Evolutionary conservation across 108 stramenopile genomes (phyloP).

Genomic region (Pseudonitzschia delicatissima): DNA sequence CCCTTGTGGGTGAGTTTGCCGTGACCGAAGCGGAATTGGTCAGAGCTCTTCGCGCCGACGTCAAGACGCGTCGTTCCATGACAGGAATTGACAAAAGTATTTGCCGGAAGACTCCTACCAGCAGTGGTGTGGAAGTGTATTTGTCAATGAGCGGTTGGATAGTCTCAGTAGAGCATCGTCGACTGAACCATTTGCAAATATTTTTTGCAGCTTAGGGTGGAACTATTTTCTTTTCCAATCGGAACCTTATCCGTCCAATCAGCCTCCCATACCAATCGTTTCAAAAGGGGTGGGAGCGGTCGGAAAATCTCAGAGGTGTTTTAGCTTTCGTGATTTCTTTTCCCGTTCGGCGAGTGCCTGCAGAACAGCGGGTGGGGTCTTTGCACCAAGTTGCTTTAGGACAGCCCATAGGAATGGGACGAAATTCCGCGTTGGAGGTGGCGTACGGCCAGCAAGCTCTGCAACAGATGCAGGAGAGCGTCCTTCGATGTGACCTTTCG

Average conservation of each 20-base stretch:
- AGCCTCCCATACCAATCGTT: conserved; percentile 81
- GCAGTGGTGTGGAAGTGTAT: conserved; percentile 43
- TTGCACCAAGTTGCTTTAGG: conserved; percentile 69
- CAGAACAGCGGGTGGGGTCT: conserved; percentile 68
- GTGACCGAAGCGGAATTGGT: conserved; percentile 26
- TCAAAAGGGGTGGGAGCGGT: conserved; percentile 64
- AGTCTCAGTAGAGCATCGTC: conserved; percentile 65
- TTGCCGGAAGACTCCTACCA: conserved; percentile 57
- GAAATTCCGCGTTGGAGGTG: conserved; percentile 67
- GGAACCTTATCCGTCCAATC: conserved; percentile 72
- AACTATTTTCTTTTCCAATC: conserved; percentile 20
- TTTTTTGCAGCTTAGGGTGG: conserved; percentile 31
- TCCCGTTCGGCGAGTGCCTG: conserved; percentile 53
- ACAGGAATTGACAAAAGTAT: conserved; percentile 55
- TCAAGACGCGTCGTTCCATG: conserved; percentile 58
- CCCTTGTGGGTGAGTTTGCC: conserved; percentile 21
- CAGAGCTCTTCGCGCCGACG: conserved; percentile 58
- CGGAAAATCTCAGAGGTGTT: conserved; percentile 70
- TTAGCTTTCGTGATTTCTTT: conserved; percentile 47
- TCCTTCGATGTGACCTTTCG: conserved; percentile 49
- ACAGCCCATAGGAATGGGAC: conserved; percentile 75
- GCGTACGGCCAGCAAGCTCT: conserved; percentile 72
- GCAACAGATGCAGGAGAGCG: conserved; percentile 59
- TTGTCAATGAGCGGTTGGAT: conserved; percentile 53
- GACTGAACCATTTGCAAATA: conserved; percentile 53